Percentiles rank a stretch among this genome's conserved stretches.
Evolutionary conservation across 2,329 filamentous ascomycete species (phyloP).

Genomic region (Fusarium protoensiforme): DNA sequence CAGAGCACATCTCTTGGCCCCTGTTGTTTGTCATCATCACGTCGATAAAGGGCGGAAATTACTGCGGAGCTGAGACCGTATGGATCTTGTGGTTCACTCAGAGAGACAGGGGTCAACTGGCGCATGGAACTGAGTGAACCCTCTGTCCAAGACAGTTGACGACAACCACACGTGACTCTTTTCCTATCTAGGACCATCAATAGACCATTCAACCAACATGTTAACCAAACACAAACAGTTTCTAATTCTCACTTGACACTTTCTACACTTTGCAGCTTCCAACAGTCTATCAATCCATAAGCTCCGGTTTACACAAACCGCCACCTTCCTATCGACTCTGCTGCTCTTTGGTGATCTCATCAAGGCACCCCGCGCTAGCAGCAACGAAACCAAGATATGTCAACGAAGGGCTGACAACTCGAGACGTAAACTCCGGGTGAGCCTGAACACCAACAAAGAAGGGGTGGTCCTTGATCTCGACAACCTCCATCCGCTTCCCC

Average conservation of each 20-base stretch:
- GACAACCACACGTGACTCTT: background rate
- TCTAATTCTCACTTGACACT: background rate
- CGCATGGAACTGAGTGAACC: background rate
- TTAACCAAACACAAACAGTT: background rate
- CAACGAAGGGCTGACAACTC: background rate
- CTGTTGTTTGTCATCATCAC: background rate
- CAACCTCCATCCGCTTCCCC: background rate
- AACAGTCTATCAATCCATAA: background rate
- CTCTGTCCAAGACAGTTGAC: background rate
- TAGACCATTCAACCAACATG: background rate
- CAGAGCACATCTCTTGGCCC: background rate
- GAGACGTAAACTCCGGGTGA: background rate
- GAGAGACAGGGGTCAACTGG: background rate
- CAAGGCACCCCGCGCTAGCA: slow-evolving; percentile 74
- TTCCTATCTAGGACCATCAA: background rate
- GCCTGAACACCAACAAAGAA: slow-evolving; percentile 2
- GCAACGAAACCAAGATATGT: slow-evolving; percentile 63
- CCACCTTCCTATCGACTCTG: background rate
- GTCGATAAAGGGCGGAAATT: slow-evolving; percentile 19
- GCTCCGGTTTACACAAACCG: background rate
- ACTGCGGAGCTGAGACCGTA: slow-evolving; percentile 10
- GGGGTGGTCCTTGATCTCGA: slow-evolving; percentile 9
- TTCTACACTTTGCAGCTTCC: background rate
- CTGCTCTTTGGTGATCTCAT: slow-evolving; percentile 43
- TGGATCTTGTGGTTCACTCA: background rate